Evolutionary conservation across 176 grass and related monocot genomes (phyloP), one percentile per base, ranked within the genome.

Genomic region (Carex pumila): DNA sequence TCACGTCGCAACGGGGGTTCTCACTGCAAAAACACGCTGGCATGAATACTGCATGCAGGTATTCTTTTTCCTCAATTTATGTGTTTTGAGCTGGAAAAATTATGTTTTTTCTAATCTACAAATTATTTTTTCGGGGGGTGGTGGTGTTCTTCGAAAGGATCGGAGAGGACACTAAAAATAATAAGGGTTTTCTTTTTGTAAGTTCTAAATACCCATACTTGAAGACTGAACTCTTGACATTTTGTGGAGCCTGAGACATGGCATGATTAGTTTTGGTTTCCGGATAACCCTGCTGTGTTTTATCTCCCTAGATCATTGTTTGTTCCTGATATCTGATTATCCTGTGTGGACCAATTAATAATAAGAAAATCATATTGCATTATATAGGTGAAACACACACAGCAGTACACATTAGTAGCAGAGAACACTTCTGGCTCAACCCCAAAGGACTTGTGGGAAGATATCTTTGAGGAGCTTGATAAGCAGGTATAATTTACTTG

Each of bases 1-100:
- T 74, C 93, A 99, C 86, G 84, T 88, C 58, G 76, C 89, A 86
- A 67, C 87, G 73, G 91, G 93, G 58, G 82, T 87, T 81, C 85
- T 99, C 87, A 91, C 85, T 47, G 91, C 97, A 90, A 95, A 85
- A 92, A 99, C 93, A 80, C 88, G 89, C 15, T 99, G 97, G 97
- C 93, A 88, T 71, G 91, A 93, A 80, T 99, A 99, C 74, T 92
- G 87, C 83, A 50, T 79, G 65, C 91, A 94, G 88, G 97, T 99
- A 87, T 41, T 37, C 14, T 18, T 17, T 83, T 83, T 53, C 36
- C 67, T 70, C 78, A 74, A 81, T 25, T 65, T 5, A 15, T 85
- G 18, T 29, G 54, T 89, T 91, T 74, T 74, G 1, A 2, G 30
- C 29, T 49, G 82, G 45, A 25, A 70, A 60, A 17, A 3, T 31